Conservation (phyloP, 2,329 filamentous ascomycete genomes). For the Alternaria metachromatica region DNA sequence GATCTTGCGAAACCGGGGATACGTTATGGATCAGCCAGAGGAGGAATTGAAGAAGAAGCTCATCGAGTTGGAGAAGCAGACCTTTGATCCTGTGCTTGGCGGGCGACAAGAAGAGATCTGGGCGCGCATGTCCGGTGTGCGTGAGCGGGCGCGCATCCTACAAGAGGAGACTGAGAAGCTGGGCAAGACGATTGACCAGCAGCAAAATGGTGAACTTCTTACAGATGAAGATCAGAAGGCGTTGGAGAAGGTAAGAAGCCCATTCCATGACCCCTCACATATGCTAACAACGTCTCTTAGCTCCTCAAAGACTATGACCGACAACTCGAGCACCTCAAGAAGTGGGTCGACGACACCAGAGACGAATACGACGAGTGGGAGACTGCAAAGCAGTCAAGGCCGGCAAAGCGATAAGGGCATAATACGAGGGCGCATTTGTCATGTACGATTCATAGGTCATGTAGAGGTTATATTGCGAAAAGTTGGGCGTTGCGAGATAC, state of each 20-base stretch:
- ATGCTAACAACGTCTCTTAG: slow-evolving; percentile 51
- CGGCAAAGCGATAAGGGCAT: slow-evolving; percentile 30
- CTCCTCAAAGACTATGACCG: slow-evolving; percentile 83
- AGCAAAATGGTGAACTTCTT: slow-evolving; percentile 58
- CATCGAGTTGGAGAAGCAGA: slow-evolving; percentile 69
- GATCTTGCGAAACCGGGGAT: slow-evolving; percentile 80
- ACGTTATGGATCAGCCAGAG: slow-evolving; percentile 79
- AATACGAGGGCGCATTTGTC: slow-evolving; percentile 1
- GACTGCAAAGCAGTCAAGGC: slow-evolving; percentile 33
- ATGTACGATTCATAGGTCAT: slow-evolving; percentile 22
- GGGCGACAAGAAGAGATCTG: slow-evolving; percentile 84
- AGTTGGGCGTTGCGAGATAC: slow-evolving; percentile 24
- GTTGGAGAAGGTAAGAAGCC: slow-evolving; percentile 72
- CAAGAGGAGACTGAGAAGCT: slow-evolving; percentile 76
- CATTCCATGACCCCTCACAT: neutral
- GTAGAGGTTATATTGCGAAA: slow-evolving; percentile 22
- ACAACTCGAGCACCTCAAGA: slow-evolving; percentile 76
- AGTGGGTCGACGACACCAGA: slow-evolving; percentile 65
- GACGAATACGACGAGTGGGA: slow-evolving; percentile 66
- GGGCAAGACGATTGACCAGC: slow-evolving; percentile 55
- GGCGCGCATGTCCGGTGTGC: slow-evolving; percentile 78
- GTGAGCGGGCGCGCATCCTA: slow-evolving; percentile 74
- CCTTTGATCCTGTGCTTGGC: slow-evolving; percentile 76
- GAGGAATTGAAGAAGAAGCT: slow-evolving; percentile 79
- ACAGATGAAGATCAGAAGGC: slow-evolving; percentile 74